Conservation (phyloP, 2,329 filamentous ascomycete species). For the Xylaria multiplex region DNA sequence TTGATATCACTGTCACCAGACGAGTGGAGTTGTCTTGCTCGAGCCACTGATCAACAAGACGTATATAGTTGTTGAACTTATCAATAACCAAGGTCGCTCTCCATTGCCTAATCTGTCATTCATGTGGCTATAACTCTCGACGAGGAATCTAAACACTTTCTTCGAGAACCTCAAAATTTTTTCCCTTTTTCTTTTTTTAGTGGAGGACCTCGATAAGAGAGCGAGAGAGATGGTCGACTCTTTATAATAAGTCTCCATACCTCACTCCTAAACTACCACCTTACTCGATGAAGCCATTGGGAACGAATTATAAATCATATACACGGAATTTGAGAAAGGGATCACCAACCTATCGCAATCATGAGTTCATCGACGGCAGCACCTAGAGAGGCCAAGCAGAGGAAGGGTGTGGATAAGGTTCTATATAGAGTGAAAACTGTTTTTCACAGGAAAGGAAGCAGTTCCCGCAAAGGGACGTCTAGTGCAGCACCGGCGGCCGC, state of each 20-base stretch:
- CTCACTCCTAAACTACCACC: slow-evolving; percentile 5
- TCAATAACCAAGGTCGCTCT: not conserved
- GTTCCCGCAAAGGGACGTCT: slow-evolving; percentile 38
- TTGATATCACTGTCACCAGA: slow-evolving; percentile 8
- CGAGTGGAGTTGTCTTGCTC: slow-evolving; percentile 7
- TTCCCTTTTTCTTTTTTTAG: not conserved
- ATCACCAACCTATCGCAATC: slow-evolving; percentile 19
- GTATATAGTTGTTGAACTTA: not conserved
- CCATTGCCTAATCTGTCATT: not conserved
- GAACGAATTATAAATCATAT: slow-evolving; percentile 12
- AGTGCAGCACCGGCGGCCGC: slow-evolving; percentile 29
- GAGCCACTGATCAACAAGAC: slow-evolving; percentile 1
- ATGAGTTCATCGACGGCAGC: slow-evolving; percentile 44
- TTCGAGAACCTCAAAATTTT: not conserved
- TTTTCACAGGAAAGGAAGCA: slow-evolving; percentile 56
- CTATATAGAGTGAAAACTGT: slow-evolving; percentile 62
- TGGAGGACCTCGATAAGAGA: not conserved
- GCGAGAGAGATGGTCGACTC: slow-evolving; percentile 24
- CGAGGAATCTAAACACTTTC: slow-evolving; percentile 3
- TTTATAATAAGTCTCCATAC: slow-evolving; percentile 24
- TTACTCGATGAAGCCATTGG: slow-evolving; percentile 7
- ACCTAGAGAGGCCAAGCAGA: slow-evolving; percentile 50
- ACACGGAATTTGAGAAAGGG: slow-evolving; percentile 1
- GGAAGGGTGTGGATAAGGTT: slow-evolving; percentile 60
- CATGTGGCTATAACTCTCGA: not conserved